Evolutionary conservation across 1,284 basidiomycete species (phyloP), one percentile per base, ranked within the genome.

Genomic region (Fereydounia khargensis): DNA sequence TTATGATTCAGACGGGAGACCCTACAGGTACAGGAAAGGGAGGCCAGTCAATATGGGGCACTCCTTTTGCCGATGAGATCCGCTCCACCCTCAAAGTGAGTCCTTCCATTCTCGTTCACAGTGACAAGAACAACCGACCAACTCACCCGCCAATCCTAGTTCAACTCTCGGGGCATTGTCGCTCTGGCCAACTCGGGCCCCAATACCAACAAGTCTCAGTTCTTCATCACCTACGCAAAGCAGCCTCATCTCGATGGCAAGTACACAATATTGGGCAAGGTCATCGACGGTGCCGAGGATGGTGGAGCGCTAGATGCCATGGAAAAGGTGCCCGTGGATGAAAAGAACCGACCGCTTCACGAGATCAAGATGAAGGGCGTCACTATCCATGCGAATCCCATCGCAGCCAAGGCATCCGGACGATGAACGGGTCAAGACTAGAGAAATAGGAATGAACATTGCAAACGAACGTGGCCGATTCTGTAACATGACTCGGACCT

Each of bases 1-100:
- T 96, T 79, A 96, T 96, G 88, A 81, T 87, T 16, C 91, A 96
- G 82, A 91, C 91, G 0, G 94, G 92, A 36, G 92, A 98, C 76
- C 92, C 92, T 2, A 91, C 90, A 0, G 94, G 95, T 1, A 98
- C 92, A 2, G 94, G 95, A 1, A 81, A 87, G 39, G 95, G 94
- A 6, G 94, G 94, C 4, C 81, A 90, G 68, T 92, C 89, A 6
- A 86, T 85, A 72, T 98, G 95, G 94, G 91, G 89, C 4, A 89
- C 87, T 20, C 88, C 90, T 3, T 99, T 99, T 78, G 83, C 91
- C 42, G 95, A 98, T 73, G 94, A 97, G 78, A 84, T 88, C 68
- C 86, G 88, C 65, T 47, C 50, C 8, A 54, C 58, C 13, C 58
- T 59, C 40, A 49, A 52, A 43, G 39, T 44, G 14, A 21, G 36